A percentile compares a stretch with the other conserved stretches of the same genome.
These are phyloP conservation scores for Hyaloscypha variabilis DNA, from an alignment of 495 filamentous ascomycete genomes.

Conservation along the genomic window DNA sequence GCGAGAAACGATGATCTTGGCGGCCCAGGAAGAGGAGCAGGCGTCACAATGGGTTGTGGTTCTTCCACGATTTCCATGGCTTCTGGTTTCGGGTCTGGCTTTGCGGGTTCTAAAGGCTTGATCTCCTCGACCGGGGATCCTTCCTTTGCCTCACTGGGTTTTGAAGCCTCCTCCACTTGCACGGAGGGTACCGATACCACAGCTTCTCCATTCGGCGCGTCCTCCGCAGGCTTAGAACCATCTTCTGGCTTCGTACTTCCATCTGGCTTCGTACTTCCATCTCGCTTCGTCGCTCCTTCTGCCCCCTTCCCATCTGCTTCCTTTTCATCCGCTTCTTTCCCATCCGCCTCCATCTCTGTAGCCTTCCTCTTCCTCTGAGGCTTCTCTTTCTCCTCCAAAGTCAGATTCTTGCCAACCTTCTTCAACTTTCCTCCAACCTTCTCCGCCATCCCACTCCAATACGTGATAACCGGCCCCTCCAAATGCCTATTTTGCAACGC, in stretches of 20 bases:
- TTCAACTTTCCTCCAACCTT: conserved; percentile 76
- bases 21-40: conserved; percentile 6
- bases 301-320: background rate
- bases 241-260: no score
- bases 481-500: conserved; percentile 84
- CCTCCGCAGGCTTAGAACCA: background rate
- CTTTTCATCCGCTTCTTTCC: background rate
- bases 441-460: conserved; percentile 86
- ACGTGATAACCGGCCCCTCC: conserved; percentile 87
- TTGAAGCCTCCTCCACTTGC: background rate
- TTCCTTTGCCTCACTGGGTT: background rate
- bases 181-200: background rate
- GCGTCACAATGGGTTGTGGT: background rate
- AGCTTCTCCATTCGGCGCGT: background rate
- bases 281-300: background rate
- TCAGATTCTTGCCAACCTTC: conserved; percentile 66
- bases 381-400: conserved; percentile 59
- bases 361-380: conserved; percentile 48
- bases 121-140: background rate
- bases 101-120: background rate
- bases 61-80: background rate
- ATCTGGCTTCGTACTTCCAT: no score
- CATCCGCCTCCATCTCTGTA: conserved; percentile 26
- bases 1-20: conserved; percentile 25
- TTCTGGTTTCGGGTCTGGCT: background rate